Percentiles rank a stretch among this genome's conserved stretches.
Conservation (phyloP, 2,329 filamentous ascomycete genomes). For the Ceratocystis variospora region DNA sequence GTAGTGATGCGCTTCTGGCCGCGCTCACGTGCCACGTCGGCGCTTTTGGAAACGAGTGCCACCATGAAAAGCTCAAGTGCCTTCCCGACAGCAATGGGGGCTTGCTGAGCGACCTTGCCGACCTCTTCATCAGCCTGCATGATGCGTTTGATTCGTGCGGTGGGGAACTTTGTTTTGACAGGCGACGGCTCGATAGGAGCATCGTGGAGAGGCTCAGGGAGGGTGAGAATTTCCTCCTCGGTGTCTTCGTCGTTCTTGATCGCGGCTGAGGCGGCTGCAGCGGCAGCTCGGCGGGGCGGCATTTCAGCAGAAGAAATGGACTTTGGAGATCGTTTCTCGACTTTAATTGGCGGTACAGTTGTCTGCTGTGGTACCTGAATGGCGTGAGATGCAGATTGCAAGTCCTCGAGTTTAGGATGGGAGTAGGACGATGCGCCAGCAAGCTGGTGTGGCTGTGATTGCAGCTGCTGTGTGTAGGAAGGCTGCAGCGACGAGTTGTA, state of each 20-base stretch:
- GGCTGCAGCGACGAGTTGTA: slow-evolving; percentile 21
- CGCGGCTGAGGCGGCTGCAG: slow-evolving; percentile 21
- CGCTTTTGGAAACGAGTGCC: slow-evolving; percentile 75
- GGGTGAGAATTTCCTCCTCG: slow-evolving; percentile 28
- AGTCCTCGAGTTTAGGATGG: slow-evolving; percentile 8
- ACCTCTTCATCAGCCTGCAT: slow-evolving; percentile 99
- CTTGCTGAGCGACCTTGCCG: slow-evolving; percentile 95
- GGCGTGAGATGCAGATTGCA: neutral
- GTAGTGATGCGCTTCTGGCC: slow-evolving; percentile 83
- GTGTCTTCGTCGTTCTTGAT: slow-evolving; percentile 26
- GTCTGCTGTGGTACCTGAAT: neutral
- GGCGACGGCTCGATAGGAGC: slow-evolving; percentile 47
- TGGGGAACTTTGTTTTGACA: slow-evolving; percentile 91
- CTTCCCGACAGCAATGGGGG: slow-evolving; percentile 88
- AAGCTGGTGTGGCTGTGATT: slow-evolving; percentile 19
- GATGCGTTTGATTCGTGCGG: slow-evolving; percentile 93
- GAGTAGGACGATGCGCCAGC: slow-evolving; percentile 9
- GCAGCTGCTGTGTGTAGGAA: slow-evolving; percentile 20
- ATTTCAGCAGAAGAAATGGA: slow-evolving; percentile 22
- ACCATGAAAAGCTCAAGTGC: slow-evolving; percentile 98
- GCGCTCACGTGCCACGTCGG: slow-evolving; percentile 66
- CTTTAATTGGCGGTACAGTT: neutral
- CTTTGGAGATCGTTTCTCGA: slow-evolving; percentile 15
- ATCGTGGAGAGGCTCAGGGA: neutral
- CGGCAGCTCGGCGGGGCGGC: slow-evolving; percentile 27